Conservation (phyloP, 2,329 filamentous ascomycete species). For the Arthrinium phaeospermum region DNA sequence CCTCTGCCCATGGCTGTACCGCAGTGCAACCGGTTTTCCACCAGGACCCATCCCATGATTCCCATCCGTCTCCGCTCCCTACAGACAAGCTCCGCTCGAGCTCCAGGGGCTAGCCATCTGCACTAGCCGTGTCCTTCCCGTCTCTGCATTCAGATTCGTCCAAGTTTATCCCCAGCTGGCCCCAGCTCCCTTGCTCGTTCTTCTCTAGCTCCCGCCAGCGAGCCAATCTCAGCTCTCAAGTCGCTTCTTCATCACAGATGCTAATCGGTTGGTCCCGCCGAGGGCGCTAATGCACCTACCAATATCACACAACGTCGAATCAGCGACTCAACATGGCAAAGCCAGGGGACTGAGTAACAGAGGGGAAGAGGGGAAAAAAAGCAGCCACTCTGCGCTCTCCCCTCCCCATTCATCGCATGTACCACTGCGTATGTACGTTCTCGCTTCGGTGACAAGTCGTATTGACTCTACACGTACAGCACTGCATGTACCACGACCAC, state of each 20-base stretch:
- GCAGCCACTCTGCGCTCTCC: neutral
- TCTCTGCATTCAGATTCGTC: slow-evolving; percentile 22
- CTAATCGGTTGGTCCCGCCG: slow-evolving; percentile 21
- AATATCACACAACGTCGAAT: slow-evolving; percentile 22
- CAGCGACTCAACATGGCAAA: neutral
- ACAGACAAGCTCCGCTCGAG: slow-evolving; percentile 12
- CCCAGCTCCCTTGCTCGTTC: slow-evolving; percentile 4
- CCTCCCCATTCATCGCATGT: neutral
- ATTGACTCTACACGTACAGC: neutral
- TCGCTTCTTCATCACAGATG: slow-evolving; percentile 19
- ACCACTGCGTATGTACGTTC: neutral
- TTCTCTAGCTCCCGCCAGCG: slow-evolving; percentile 14
- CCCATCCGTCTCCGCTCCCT: neutral
- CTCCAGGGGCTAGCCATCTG: slow-evolving; percentile 1
- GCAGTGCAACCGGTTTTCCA: neutral
- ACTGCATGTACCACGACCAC: neutral
- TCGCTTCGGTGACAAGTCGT: slow-evolving; percentile 2
- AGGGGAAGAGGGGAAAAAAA: slow-evolving; percentile 9
- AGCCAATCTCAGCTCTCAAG: slow-evolving; percentile 15
- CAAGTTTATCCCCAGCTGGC: slow-evolving; percentile 5
- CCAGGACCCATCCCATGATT: neutral
- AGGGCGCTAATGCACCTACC: slow-evolving; percentile 18
- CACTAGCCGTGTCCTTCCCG: slow-evolving; percentile 16
- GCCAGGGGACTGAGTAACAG: neutral
- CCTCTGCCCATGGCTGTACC: neutral